A percentile compares a stretch with the other conserved stretches of the same genome.
Conservation (phyloP, 352 stramenopile genomes). For the Globisporangium ultimum region DNA sequence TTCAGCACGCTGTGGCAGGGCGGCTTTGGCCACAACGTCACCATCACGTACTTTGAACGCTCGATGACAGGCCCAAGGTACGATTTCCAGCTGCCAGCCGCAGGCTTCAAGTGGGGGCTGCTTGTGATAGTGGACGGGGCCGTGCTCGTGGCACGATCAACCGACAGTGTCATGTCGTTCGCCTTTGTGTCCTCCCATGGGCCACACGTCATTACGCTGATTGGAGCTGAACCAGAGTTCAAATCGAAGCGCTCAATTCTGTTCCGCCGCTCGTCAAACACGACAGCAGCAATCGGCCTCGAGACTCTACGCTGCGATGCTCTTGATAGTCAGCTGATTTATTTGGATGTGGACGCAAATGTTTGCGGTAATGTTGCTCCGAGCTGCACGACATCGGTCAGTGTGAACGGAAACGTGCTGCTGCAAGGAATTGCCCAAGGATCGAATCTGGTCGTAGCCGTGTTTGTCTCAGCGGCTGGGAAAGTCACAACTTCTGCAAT, state of each 20-base stretch:
- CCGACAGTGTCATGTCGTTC: constrained; percentile 31
- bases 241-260: constrained; percentile 31
- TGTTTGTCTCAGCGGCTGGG: constrained; percentile 1
- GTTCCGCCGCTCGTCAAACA: constrained; percentile 26
- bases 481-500: not conserved
- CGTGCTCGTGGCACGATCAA: constrained; percentile 23
- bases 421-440: constrained; percentile 2
- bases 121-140: constrained; percentile 31
- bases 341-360: constrained; percentile 25
- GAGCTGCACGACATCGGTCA: constrained; percentile 12
- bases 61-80: constrained; percentile 23
- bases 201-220: constrained; percentile 32
- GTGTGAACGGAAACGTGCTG: constrained; percentile 14
- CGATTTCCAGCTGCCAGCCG: constrained; percentile 47
- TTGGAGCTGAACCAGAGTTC: constrained; percentile 47
- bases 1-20: constrained; percentile 21
- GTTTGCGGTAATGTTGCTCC: constrained; percentile 20
- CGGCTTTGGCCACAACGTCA: constrained; percentile 53
- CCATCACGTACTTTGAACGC: constrained; percentile 47
- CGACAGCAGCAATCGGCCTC: constrained; percentile 12
- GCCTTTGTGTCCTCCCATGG: constrained; percentile 28
- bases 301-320: constrained; percentile 43
- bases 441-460: not conserved
- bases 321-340: constrained; percentile 40
- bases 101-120: constrained; percentile 45